Percentiles rank a stretch among this genome's conserved stretches.
These are phyloP conservation scores for Darksidea phi DNA, from an alignment of 495 filamentous ascomycete species.

Conservation along the genomic window DNA sequence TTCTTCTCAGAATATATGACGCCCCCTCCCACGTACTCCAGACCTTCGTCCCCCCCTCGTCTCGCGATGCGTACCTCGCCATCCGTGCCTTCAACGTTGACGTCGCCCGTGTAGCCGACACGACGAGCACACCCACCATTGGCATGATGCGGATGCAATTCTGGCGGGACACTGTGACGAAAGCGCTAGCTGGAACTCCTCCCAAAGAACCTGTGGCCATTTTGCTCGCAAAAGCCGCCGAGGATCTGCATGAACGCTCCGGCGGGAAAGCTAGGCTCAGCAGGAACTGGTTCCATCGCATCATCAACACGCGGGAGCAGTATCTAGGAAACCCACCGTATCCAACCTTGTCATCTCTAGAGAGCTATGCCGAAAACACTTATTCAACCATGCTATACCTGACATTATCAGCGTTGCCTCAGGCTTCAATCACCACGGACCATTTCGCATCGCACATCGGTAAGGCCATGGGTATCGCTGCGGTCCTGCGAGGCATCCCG, in stretches of 20 bases:
- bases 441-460: conserved; percentile 93
- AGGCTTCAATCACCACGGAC: conserved; percentile 79
- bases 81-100: conserved; percentile 92
- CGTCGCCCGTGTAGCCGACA: conserved; percentile 81
- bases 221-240: conserved; percentile 68
- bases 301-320: conserved; percentile 77
- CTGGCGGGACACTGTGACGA: conserved; percentile 82
- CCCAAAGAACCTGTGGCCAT: conserved; percentile 91
- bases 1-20: conserved; percentile 66
- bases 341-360: conserved; percentile 66
- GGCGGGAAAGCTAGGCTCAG: conserved; percentile 59
- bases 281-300: conserved; percentile 75
- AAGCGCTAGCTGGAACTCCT: conserved; percentile 67
- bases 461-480: conserved; percentile 84
- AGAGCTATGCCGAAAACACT: conserved; percentile 88
- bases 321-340: conserved; percentile 83
- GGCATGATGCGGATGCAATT: conserved; percentile 89
- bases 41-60: conserved; percentile 70
- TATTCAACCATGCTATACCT: conserved; percentile 93
- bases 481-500: conserved; percentile 78
- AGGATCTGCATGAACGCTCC: conserved; percentile 57
- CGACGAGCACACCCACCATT: conserved; percentile 75
- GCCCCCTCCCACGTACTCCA: conserved; percentile 82
- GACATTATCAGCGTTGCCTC: conserved; percentile 70
- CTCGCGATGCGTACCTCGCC: conserved; percentile 80